These are phyloP conservation scores for Fusarium proliferatum DNA, from an alignment of 2,329 filamentous ascomycete species.

Conservation along the genomic window DNA sequence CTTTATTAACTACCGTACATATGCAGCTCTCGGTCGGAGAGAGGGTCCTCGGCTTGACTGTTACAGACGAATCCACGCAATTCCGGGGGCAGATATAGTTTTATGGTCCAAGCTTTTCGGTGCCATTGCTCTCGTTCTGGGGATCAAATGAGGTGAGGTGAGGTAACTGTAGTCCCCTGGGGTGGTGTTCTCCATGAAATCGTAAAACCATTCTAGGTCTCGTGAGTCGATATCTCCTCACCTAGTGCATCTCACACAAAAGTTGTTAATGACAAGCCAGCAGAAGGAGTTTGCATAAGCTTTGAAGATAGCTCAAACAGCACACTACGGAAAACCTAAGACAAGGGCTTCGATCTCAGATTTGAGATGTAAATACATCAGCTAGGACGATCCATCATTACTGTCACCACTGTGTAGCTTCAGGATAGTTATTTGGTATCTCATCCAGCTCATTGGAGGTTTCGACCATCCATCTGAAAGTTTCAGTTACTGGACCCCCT, in stretches of 20 bases:
- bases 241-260: neutral
- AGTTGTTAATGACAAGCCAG: neutral
- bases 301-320: neutral
- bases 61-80: constrained; percentile 20
- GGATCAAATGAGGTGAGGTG: neutral
- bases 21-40: constrained; percentile 33
- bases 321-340: neutral
- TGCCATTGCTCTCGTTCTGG: neutral
- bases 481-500: neutral
- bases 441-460: neutral
- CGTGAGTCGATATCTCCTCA: constrained; percentile 20
- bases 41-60: constrained; percentile 31
- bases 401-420: constrained; percentile 7
- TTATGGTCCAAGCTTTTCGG: constrained; percentile 5
- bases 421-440: neutral
- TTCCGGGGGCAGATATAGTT: constrained; percentile 5
- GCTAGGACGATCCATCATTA: constrained; percentile 5
- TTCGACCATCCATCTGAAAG: neutral
- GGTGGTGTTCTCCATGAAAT: constrained; percentile 1
- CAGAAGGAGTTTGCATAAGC: neutral
- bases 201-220: constrained; percentile 8
- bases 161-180: neutral
- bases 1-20: constrained; percentile 22
- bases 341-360: neutral
- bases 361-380: neutral